Evolutionary conservation across 441 rosid genomes (phyloP).

Genomic region (Metrosideros polymorpha): DNA sequence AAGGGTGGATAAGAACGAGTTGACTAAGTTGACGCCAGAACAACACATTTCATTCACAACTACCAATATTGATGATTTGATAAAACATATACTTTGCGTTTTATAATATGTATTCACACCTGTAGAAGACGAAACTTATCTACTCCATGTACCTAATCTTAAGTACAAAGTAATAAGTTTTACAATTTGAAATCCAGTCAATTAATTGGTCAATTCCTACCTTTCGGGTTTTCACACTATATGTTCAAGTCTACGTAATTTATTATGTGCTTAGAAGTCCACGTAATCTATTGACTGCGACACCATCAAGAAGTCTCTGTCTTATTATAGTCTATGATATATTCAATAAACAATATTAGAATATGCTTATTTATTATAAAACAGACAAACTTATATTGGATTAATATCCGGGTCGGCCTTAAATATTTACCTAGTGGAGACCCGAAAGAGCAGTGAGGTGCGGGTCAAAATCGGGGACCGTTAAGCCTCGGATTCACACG

Average conservation of each 20-base stretch:
- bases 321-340: neutral
- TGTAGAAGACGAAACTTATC: neutral
- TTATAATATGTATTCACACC: neutral
- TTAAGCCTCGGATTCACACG: neutral
- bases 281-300: neutral
- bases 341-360: neutral
- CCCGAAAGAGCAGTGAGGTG: neutral
- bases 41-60: neutral
- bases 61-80: neutral
- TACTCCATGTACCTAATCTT: neutral
- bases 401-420: neutral
- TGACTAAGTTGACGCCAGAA: fast-evolving
- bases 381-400: neutral
- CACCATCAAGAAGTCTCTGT: neutral
- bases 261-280: too few relatives aligned
- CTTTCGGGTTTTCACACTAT: neutral
- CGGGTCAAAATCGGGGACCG: neutral
- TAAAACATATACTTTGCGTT: neutral
- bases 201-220: neutral
- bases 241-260: neutral
- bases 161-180: neutral
- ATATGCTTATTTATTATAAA: neutral
- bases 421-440: neutral
- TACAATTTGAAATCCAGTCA: neutral
- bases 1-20: neutral